Evolutionary conservation across 805 yeast genomes (phyloP), one percentile per base, ranked within the genome.

Genomic region (Ogataea henricii): DNA sequence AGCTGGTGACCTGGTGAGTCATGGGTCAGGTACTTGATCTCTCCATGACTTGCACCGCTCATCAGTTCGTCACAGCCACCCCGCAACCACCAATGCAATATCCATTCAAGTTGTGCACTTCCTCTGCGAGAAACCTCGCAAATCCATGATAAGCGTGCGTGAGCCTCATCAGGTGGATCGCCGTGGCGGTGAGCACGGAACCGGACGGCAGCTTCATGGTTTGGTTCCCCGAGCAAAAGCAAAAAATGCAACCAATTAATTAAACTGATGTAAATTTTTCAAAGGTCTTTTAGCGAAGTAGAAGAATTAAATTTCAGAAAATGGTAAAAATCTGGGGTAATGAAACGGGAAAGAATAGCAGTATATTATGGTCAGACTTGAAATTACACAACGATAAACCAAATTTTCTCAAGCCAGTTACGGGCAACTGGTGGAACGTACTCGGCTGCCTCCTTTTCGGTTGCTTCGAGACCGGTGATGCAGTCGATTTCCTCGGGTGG

Each of bases 401-500:
- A 78, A 16, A 77, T 48, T 49, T 60, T 74, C 61, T 80, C 76
- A 16, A 70, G n/a, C 40, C 60, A 44, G 59, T 79, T 80, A 49
- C 58, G 65, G 20, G 70, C 60, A 23, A 57, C 56, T 13, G 61
- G 64, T 9, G 63, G 54, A 27, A 54, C 57, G 41, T 63, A 64
- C 12, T 51, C 57, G 38, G 68, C 70, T 38, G 75, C 76, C 53
- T 77, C 81, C 49, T 73, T 78, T 62, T 83, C 89, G 38, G 78
- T 76, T 54, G 76, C 76, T 26, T 73, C 83, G 49, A 85, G 69
- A n/a, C 88, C 88, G 1, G 81, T 75, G 43, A 75, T 56, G 32
- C 81, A 77, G 62, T 85, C 90, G 52, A 85, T 73, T 47, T 81
- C 79, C 37, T 76, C 81, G 5, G 77, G 67, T 20, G 86, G 83